Conservation (phyloP, 257 asterid genomes). For the Penstemon eatonii region DNA sequence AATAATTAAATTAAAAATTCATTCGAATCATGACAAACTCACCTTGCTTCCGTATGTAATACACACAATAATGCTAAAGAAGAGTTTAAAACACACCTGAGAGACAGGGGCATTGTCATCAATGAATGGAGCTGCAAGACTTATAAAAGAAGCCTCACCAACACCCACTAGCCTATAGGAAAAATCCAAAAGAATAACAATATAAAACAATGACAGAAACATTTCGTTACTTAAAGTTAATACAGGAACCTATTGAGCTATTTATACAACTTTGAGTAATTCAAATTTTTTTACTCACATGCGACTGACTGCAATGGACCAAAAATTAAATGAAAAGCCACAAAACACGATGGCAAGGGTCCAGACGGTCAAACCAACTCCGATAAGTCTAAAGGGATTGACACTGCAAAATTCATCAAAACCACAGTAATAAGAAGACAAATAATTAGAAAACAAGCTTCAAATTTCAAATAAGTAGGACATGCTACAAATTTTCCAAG, state of each 20-base stretch:
- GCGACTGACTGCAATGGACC: constrained; percentile 77
- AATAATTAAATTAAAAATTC: constrained; percentile 1
- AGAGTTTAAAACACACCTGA: constrained; percentile 53
- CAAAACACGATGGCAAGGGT: constrained; percentile 82
- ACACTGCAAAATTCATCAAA: constrained; percentile 56
- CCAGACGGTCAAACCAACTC: constrained; percentile 94
- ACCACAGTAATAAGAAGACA: constrained; percentile 25
- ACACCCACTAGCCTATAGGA: constrained; percentile 90
- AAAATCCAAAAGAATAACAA: constrained; percentile 14
- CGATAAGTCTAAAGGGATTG: constrained; percentile 95
- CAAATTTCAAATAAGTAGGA: constrained; percentile 1
- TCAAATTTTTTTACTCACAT: constrained; percentile 59
- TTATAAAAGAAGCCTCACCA: constrained; percentile 97
- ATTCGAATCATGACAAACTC: not conserved
- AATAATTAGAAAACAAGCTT: constrained; percentile 8
- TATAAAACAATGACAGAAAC: constrained; percentile 8
- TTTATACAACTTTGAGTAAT: constrained; percentile 15
- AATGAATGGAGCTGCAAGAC: constrained; percentile 98
- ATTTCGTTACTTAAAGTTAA: not conserved
- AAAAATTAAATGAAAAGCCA: constrained; percentile 77
- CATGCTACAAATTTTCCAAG: not conserved
- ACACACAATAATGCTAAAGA: not conserved
- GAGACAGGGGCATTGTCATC: constrained; percentile 93
- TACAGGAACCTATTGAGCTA: no score
- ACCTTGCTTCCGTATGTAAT: not conserved